Conservation (phyloP, 805 yeast genomes). For the Debaryomyces castellii region DNA sequence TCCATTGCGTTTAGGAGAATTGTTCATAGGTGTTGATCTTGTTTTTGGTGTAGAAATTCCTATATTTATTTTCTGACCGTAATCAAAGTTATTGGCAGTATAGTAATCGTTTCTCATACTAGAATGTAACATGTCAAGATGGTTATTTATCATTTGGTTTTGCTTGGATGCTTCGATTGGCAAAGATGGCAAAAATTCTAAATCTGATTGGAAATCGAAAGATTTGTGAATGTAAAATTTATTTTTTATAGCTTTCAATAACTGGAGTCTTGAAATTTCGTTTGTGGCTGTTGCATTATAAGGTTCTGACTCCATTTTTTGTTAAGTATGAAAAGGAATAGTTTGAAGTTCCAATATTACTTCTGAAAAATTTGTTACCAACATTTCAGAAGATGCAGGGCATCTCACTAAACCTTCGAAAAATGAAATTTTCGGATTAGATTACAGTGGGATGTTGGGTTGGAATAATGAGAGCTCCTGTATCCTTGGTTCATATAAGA, state of each 20-base stretch:
- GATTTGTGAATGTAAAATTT: constrained; percentile 63
- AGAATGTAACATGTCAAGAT: neutral
- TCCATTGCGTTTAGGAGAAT: neutral
- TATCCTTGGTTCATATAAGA: constrained; percentile 1
- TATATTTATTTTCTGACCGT: neutral
- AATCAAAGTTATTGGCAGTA: neutral
- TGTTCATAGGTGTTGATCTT: constrained; percentile 6
- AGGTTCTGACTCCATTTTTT: neutral
- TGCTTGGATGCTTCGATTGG: constrained; percentile 4
- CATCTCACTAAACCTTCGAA: constrained; percentile 1
- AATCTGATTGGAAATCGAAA: constrained; percentile 69
- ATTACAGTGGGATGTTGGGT: neutral
- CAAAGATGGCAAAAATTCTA: constrained; percentile 51
- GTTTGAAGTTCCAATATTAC: too few relatives aligned
- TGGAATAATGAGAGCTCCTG: neutral
- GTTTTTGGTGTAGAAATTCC: constrained; percentile 10
- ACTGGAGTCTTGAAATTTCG: constrained; percentile 8
- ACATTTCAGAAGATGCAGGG: constrained; percentile 2
- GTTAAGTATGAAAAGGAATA: too few relatives aligned
- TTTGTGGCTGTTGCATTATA: neutral
- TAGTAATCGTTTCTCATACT: neutral
- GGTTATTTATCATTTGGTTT: neutral
- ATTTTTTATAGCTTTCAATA: constrained; percentile 36
- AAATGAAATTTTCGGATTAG: neutral
- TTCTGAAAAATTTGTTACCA: neutral